Percentiles rank a stretch among this genome's conserved stretches.
phyloP scores from a whole-genome alignment of 306 rosid species.

The Cotoneaster glaucophyllus region DNA sequence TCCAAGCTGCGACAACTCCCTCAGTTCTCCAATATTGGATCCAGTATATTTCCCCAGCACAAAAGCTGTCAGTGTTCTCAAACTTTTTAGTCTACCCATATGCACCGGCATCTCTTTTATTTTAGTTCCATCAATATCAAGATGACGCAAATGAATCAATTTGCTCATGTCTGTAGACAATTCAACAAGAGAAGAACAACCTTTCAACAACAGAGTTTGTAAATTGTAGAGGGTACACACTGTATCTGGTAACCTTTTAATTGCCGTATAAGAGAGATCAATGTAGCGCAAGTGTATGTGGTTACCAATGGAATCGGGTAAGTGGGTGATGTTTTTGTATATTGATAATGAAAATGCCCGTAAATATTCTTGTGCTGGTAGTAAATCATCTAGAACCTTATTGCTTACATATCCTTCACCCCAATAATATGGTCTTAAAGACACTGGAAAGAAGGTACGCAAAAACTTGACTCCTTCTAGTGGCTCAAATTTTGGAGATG shows the following conservation, averaged over 20 bases:
- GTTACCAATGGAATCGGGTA: not conserved
- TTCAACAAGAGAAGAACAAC: not conserved
- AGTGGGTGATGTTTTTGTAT: not conserved
- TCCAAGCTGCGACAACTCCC: not conserved
- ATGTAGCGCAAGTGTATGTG: not conserved
- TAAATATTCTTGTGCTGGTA: not conserved
- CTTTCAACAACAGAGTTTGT: not conserved
- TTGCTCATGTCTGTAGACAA: not conserved
- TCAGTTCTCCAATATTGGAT: not conserved
- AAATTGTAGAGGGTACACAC: constrained; percentile 5
- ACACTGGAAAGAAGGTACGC: accelerated
- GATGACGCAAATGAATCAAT: not conserved
- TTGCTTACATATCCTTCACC: accelerated
- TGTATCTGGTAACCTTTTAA: not conserved
- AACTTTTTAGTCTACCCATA: not conserved
- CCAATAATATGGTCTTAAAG: accelerated
- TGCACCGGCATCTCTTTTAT: not conserved
- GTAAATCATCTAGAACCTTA: not conserved
- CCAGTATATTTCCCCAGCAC: not conserved
- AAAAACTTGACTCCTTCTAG: not conserved
- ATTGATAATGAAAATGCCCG: not conserved
- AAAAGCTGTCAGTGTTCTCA: not conserved
- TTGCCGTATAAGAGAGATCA: not conserved
- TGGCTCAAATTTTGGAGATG: not conserved
- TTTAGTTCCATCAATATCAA: not conserved